Evolutionary conservation across 441 rosid species (phyloP), one percentile per base, ranked within the genome.

Genomic region (Adansonia gregorii): DNA sequence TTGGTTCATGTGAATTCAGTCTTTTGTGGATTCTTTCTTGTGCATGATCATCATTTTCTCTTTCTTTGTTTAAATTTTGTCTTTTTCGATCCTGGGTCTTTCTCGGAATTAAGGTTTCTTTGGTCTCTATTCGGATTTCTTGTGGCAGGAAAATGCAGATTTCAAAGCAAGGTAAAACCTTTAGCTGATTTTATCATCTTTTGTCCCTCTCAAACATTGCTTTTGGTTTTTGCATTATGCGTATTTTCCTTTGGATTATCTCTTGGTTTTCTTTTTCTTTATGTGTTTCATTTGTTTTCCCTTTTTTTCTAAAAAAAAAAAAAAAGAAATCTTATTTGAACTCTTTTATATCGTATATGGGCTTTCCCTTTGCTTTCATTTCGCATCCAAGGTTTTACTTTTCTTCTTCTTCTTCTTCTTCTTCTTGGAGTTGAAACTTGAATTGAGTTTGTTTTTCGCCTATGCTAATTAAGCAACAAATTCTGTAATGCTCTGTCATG

Each of bases 1-100:
- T 80, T 70, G 59, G 35, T 78, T 76, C 67, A 76, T 49, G 86
- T 68, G 82, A 79, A 78, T 78, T 65, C 49, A 71, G 67, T 3
- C 72, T 69, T 80, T 80, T 64, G 5, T 49, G 3, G 19, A 10
- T 65, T 82, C 75, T 51, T 67, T 24, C 73, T 61, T 63, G 35
- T 73, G 64, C 83, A 63, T 77, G 56, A 78, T 77, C 73, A 49
- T 55, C 72, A 2, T 41, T 75, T 6, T 68, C 43, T 45, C 11
- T 67, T 66, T n/a, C 24, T n/a, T 52, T 51, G 11, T n/a, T 72
- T 54, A 54, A 31, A n/a, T 51, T 64, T 75, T 27, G 46, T 45
- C 17, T 55, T 63, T 74, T 76, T 35, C 39, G 1, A 45, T 52
- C 73, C 63, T 63, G 76, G 82, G 75, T 54, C 70, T 20, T 55